These are phyloP conservation scores for Pisolithus thermaeus DNA, from an alignment of 1,284 basidiomycete genomes.

Conservation along the genomic window DNA sequence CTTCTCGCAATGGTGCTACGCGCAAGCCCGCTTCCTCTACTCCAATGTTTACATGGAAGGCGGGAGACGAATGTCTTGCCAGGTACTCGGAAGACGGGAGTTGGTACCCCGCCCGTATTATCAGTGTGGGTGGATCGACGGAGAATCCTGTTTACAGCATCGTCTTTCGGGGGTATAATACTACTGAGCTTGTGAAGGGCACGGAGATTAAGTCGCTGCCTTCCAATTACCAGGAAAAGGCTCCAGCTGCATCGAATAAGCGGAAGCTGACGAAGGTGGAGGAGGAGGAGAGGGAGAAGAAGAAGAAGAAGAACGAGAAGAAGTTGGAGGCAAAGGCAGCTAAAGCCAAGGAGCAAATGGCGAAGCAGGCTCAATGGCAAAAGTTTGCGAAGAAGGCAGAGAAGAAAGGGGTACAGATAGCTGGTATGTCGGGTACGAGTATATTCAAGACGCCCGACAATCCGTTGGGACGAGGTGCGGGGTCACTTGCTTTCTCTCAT, in stretches of 20 bases:
- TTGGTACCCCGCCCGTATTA: constrained; percentile 91
- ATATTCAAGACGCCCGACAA: constrained; percentile 98
- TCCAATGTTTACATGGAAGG: constrained; percentile 53
- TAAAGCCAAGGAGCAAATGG: constrained; percentile 85
- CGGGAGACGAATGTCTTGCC: constrained; percentile 92
- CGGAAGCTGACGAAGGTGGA: constrained; percentile 76
- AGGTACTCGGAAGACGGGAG: constrained; percentile 86
- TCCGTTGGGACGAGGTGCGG: constrained; percentile 76
- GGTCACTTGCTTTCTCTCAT: constrained; percentile 16
- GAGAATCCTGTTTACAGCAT: constrained; percentile 89
- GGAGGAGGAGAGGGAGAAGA: constrained; percentile 85
- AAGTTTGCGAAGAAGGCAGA: constrained; percentile 96
- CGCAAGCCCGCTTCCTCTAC: constrained; percentile 48
- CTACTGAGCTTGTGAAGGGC: constrained; percentile 83
- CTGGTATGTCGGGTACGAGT: constrained; percentile 81
- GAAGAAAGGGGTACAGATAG: constrained; percentile 91
- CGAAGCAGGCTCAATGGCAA: constrained; percentile 92
- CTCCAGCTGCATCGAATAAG: constrained; percentile 46
- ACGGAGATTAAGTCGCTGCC: constrained; percentile 70
- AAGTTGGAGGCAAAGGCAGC: constrained; percentile 82
- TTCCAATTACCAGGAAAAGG: constrained; percentile 41
- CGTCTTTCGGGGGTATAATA: constrained; percentile 92
- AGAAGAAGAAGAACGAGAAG: constrained; percentile 97
- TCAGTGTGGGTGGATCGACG: constrained; percentile 78
- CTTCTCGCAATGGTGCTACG: constrained; percentile 53